Evolutionary conservation across 495 filamentous ascomycete species (phyloP).

Genomic region (Penicillium chermesinum): DNA sequence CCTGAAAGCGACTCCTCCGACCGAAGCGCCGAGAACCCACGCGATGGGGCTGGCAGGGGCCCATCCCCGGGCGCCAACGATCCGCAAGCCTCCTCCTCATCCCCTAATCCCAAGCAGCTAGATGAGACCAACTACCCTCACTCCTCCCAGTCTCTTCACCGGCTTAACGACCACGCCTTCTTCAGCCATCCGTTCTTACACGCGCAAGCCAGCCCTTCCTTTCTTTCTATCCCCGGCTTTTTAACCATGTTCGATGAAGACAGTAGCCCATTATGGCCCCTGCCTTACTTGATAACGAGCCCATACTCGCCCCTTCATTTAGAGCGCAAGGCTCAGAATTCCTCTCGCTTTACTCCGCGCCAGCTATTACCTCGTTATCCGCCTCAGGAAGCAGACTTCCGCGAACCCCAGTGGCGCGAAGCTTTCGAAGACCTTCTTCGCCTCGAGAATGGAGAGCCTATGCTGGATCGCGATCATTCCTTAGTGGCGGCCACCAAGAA

Average conservation of each 20-base stretch:
- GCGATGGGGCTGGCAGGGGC: constrained; percentile 3
- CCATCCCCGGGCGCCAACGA: constrained; percentile 7
- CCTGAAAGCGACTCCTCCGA: constrained; percentile 10
- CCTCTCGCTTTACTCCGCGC: constrained; percentile 5
- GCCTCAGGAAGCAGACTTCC: constrained; percentile 14
- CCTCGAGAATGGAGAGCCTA: constrained; percentile 43
- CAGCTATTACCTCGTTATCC: constrained; percentile 12
- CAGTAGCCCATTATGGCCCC: constrained; percentile 32
- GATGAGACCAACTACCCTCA: not conserved
- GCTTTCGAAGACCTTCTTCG: constrained; percentile 54
- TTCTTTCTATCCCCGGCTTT: constrained; percentile 1
- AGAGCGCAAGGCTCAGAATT: constrained; percentile 35
- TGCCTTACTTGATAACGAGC: constrained; percentile 39
- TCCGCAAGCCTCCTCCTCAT: not conserved
- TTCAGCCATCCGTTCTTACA: constrained; percentile 28
- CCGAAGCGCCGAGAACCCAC: constrained; percentile 7
- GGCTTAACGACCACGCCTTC: too few species aligned
- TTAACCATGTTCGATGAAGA: constrained; percentile 29
- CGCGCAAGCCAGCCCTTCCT: constrained; percentile 11
- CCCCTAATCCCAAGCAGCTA: not conserved
- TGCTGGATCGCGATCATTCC: constrained; percentile 30
- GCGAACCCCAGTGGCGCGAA: constrained; percentile 44
- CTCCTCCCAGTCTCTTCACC: constrained; percentile 11
- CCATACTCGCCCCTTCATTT: constrained; percentile 51
- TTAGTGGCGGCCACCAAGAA: constrained; percentile 12